Conservation (phyloP, 1,284 basidiomycete genomes). For the Fomitopsis schrenkii region DNA sequence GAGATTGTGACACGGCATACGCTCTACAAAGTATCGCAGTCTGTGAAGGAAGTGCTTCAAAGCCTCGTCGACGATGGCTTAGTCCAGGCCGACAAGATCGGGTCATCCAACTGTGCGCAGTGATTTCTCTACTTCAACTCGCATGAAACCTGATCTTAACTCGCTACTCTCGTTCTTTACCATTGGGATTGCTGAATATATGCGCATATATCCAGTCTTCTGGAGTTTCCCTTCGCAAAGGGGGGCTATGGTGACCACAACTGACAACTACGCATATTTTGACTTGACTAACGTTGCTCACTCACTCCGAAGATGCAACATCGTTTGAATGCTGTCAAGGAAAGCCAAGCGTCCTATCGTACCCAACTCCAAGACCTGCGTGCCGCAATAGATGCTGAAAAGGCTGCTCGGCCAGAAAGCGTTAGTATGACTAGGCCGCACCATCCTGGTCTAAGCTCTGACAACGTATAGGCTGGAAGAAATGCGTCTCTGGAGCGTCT, state of each 20-base stretch:
- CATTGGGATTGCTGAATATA: constrained; percentile 16
- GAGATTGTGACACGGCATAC: background rate
- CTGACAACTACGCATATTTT: constrained; percentile 14
- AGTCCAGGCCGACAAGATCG: constrained; percentile 85
- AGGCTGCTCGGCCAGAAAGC: constrained; percentile 56
- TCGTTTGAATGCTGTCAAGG: constrained; percentile 52
- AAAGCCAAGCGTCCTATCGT: constrained; percentile 41
- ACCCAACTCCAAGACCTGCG: constrained; percentile 38
- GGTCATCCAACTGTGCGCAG: constrained; percentile 81
- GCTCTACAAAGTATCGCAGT: constrained; percentile 63
- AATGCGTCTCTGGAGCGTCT: constrained; percentile 46
- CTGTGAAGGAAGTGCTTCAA: constrained; percentile 85
- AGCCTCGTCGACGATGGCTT: constrained; percentile 81
- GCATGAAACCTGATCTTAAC: constrained; percentile 2
- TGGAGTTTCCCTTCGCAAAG: constrained; percentile 90
- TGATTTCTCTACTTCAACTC: constrained; percentile 8
- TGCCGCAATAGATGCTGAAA: constrained; percentile 44
- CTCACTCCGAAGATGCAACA: constrained; percentile 48
- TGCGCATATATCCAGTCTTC: constrained; percentile 54
- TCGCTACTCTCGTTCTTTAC: no score
- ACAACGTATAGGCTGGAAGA: constrained; percentile 49
- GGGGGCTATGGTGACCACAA: constrained; percentile 58
- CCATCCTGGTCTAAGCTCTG: background rate
- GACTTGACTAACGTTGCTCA: background rate
- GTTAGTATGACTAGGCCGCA: constrained; percentile 36